Conservation (phyloP, 2,329 filamentous ascomycete genomes). For the Calonectria montana region DNA sequence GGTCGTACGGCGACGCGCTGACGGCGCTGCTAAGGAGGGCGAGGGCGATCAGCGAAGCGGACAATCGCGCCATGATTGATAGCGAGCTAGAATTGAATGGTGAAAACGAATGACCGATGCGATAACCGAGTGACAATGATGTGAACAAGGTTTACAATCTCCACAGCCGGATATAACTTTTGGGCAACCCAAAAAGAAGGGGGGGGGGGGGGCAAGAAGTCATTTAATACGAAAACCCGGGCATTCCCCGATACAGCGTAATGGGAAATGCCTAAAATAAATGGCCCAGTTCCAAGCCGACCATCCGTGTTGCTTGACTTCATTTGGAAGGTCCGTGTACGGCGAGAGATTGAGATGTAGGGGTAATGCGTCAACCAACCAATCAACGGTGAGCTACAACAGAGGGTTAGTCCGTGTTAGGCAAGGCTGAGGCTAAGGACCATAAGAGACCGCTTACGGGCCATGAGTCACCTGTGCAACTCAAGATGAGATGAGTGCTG, state of each 20-base stretch:
- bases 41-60: not conserved
- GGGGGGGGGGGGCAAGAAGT: not conserved
- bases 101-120: not conserved
- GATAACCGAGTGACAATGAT: not conserved
- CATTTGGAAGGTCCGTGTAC: not conserved
- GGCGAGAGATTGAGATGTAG: not conserved
- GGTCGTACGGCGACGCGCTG: not conserved
- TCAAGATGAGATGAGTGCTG: not conserved
- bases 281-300: not conserved
- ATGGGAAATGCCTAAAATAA: not conserved
- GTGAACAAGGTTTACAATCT: not conserved
- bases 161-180: not conserved
- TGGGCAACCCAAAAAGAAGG: not conserved
- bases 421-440: not conserved
- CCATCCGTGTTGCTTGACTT: not conserved
- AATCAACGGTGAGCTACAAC: not conserved
- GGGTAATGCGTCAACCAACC: not conserved
- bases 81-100: not conserved
- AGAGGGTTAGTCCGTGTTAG: not conserved
- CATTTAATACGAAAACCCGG: not conserved
- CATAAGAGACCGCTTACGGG: not conserved
- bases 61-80: not conserved
- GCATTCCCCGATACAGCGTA: not conserved
- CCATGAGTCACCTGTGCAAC: not conserved
- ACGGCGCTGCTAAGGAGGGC: not conserved